A percentile compares a stretch with the other conserved stretches of the same genome.
Evolutionary conservation across 148 eudicot genomes (phyloP).

Genomic region (Rhododendron mucronatum): DNA sequence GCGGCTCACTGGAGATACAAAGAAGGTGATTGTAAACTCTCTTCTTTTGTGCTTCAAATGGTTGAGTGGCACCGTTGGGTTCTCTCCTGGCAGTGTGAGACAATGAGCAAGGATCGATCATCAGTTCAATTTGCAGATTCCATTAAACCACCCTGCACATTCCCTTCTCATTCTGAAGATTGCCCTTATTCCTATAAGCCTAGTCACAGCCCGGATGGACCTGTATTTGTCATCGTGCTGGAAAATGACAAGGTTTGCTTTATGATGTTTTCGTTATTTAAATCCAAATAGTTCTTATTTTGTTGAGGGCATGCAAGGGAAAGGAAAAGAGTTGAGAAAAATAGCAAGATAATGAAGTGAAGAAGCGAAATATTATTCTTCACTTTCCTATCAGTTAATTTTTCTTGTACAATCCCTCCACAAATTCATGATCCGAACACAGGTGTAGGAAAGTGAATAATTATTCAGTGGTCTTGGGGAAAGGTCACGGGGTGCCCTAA

Average conservation of each 20-base stretch:
- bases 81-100: constrained; percentile 92
- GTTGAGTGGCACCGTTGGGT: constrained; percentile 99
- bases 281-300: not conserved
- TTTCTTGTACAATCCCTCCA: not conserved
- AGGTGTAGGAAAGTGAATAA: not conserved
- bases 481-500: not conserved
- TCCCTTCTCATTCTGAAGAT: constrained; percentile 76
- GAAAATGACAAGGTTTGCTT: constrained; percentile 85
- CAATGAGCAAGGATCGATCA: constrained; percentile 54
- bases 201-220: constrained; percentile 57
- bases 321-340: not conserved
- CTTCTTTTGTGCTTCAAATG: constrained; percentile 88
- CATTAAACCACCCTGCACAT: constrained; percentile 62
- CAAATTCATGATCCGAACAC: not conserved
- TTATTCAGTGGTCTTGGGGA: not conserved
- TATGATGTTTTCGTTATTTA: not conserved
- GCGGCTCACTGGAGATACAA: constrained; percentile 99
- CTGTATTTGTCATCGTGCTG: constrained; percentile 75
- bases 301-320: not conserved
- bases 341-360: not conserved
- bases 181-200: constrained; percentile 71
- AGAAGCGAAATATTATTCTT: not conserved
- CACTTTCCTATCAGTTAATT: not conserved
- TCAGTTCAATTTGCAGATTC: constrained; percentile 38
- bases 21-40: constrained; percentile 74